A percentile compares a stretch with the other conserved stretches of the same genome.
These are phyloP conservation scores for Coleophoma cylindrospora DNA, from an alignment of 2,329 filamentous ascomycete species.

Conservation along the genomic window DNA sequence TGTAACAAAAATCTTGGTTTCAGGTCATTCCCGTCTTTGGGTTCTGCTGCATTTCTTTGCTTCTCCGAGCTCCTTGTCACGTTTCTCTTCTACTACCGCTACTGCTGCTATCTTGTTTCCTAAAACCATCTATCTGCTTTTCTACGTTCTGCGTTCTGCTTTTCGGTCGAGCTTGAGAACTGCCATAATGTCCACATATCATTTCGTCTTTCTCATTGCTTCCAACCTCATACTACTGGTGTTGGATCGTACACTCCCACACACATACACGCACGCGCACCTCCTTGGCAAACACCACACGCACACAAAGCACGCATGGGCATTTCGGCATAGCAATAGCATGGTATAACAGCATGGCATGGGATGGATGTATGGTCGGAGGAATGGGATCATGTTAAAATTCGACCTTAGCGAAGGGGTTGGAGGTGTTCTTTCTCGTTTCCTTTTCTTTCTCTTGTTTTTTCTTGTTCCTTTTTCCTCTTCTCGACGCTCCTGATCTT, in stretches of 20 bases:
- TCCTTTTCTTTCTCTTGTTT: not conserved
- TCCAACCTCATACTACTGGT: too few relatives aligned
- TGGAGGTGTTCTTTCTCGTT: not conserved
- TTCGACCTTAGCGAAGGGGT: not conserved
- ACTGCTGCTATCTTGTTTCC: not conserved
- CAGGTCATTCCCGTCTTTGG: not conserved
- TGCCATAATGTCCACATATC: too few relatives aligned
- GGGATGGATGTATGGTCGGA: conserved; percentile 7
- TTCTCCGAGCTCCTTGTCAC: not conserved
- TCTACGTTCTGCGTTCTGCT: conserved; percentile 8
- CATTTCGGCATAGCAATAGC: too few relatives aligned
- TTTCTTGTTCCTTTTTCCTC: not conserved
- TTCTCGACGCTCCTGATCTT: too few relatives aligned
- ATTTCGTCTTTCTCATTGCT: too few relatives aligned
- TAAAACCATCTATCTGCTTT: not conserved
- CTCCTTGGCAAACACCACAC: conserved; percentile 6
- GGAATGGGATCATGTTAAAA: not conserved
- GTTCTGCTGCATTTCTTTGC: not conserved
- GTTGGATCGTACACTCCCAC: too few relatives aligned
- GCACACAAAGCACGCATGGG: not conserved
- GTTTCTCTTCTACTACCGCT: conserved; percentile 1
- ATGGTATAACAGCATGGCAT: conserved; percentile 6
- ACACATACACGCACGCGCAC: conserved; percentile 18
- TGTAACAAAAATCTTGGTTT: not conserved
- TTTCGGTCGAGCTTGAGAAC: conserved; percentile 7